Base-by-base conservation (phyloP, 1,139 yeast genomes). In the Suhomyces guaymorum region DNA sequence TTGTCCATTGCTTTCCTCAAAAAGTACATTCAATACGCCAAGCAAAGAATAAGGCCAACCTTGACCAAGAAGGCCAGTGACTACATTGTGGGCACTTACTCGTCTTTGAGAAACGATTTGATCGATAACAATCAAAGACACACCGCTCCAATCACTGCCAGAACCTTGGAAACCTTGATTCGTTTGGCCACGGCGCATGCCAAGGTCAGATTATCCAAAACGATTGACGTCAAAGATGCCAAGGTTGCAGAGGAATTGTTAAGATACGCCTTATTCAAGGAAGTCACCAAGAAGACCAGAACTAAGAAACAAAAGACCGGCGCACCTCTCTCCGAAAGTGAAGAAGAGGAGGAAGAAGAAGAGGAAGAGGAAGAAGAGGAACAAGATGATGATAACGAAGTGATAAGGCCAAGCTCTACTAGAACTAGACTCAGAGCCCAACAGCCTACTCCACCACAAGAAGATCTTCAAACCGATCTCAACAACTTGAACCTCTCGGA, bases 151-250 rank as follows among this genome's bases (percentile, higher is more conserved):
- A 88, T 94, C 47, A 92, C 99, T 3, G 96, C 98, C 15, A 87
- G 99, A 80, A 94, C 98, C 3, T 71, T 92, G 50, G 99, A 92
- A 65, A 92, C 99, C 0, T 72, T 92, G 49, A 92, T 92, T 58
- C 95, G 99, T 70, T 70, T 92, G 43, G 75, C 97, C 1, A 87
- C 97, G 1, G 98, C 98, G 0, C 99, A 92, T 61, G 98, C 99
- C 15, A 92, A 92, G 57, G 88, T 92, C 10, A 73, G 98, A 51
- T 70, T 92, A 36, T 84, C 96, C 15, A 77, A 77, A 48, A 71
- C 78, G 3, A 82, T 92, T 14, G 88, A 83, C 25, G 76, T 76
- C 19, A 73, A 73, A 44, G 99, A 92, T 61, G 96, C 97, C 2
- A 69, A 74, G 45, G 82, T 86, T 27, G 98, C 99, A 3, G 94